Evolutionary conservation across 139 green algal species (phyloP).

Genomic region (Chlorella sp.): DNA sequence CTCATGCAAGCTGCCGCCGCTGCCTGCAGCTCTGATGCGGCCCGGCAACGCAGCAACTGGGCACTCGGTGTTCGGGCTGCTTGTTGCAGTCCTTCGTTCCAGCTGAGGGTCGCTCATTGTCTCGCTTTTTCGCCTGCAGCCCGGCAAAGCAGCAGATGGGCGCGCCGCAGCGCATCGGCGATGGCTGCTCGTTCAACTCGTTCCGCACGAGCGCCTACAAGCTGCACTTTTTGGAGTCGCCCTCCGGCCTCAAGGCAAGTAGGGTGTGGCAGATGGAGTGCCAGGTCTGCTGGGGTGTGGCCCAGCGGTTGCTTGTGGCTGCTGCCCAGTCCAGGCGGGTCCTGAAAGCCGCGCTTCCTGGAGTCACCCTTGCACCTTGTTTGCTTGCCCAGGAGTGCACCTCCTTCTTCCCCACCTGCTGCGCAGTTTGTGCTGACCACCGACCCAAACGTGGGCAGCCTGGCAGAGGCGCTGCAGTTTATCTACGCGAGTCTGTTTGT

Average conservation of each 20-base stretch:
- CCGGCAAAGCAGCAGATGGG: conserved; percentile 75
- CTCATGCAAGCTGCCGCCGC: too few relatives aligned
- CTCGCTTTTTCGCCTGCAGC: conserved; percentile 39
- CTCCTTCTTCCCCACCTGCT: too few relatives aligned
- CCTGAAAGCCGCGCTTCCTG: too few relatives aligned
- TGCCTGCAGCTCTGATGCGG: too few relatives aligned
- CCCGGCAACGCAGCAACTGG: conserved; percentile 71
- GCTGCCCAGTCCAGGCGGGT: too few relatives aligned
- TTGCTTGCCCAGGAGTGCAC: too few relatives aligned
- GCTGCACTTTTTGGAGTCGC: conserved; percentile 91
- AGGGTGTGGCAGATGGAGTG: too few relatives aligned
- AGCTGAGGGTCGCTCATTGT: too few relatives aligned
- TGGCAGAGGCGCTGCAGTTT: conserved; percentile 73
- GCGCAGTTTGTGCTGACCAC: conserved; percentile 87
- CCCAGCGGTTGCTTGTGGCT: too few relatives aligned
- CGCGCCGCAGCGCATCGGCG: conserved; percentile 71
- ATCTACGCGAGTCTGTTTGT: conserved; percentile 86
- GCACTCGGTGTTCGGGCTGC: too few relatives aligned
- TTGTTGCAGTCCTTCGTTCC: too few relatives aligned
- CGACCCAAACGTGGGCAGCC: conserved; percentile 65
- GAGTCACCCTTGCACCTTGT: not conserved
- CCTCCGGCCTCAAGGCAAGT: conserved; percentile 89
- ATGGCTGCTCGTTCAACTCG: conserved; percentile 78
- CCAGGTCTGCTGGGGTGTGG: too few relatives aligned
- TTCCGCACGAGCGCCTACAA: conserved; percentile 94